A percentile compares a stretch with the other conserved stretches of the same genome.
Conservation (phyloP, 2,329 filamentous ascomycete genomes). For the Cucurbitaria berberidis region DNA sequence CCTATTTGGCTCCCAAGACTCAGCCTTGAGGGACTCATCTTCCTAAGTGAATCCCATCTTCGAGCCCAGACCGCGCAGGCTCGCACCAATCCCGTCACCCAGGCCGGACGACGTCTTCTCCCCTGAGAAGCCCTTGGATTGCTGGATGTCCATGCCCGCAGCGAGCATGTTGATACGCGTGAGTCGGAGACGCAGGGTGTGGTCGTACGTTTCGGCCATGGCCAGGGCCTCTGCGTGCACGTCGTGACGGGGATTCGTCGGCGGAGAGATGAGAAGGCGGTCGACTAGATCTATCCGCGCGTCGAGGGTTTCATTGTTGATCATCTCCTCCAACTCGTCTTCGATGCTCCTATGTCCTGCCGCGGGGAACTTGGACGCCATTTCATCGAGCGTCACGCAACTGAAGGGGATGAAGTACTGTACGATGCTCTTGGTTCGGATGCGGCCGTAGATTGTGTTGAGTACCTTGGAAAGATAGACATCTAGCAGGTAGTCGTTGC, state of each 20-base stretch:
- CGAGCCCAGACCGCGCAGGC: slow-evolving; percentile 35
- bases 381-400: slow-evolving; percentile 78
- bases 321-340: slow-evolving; percentile 78
- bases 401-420: slow-evolving; percentile 94
- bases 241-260: slow-evolving; percentile 68
- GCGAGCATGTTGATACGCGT: slow-evolving; percentile 77
- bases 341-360: slow-evolving; percentile 61
- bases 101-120: slow-evolving; percentile 20
- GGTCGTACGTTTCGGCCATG: slow-evolving; percentile 73
- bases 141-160: slow-evolving; percentile 73
- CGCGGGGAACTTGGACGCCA: slow-evolving; percentile 76
- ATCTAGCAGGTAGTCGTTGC: slow-evolving; percentile 87
- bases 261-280: slow-evolving; percentile 74
- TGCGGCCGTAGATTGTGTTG: slow-evolving; percentile 69
- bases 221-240: slow-evolving; percentile 74
- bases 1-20: no score
- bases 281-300: slow-evolving; percentile 87
- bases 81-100: slow-evolving; percentile 32
- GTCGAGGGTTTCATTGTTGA: slow-evolving; percentile 71
- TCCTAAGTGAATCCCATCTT: slow-evolving; percentile 40
- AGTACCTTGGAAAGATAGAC: slow-evolving; percentile 82
- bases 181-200: slow-evolving; percentile 76
- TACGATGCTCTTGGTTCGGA: slow-evolving; percentile 89
- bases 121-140: slow-evolving; percentile 28
- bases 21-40: not conserved